phyloP scores from a whole-genome alignment of 73 alveolate genomes.

The Paramecium pentaurelia region DNA sequence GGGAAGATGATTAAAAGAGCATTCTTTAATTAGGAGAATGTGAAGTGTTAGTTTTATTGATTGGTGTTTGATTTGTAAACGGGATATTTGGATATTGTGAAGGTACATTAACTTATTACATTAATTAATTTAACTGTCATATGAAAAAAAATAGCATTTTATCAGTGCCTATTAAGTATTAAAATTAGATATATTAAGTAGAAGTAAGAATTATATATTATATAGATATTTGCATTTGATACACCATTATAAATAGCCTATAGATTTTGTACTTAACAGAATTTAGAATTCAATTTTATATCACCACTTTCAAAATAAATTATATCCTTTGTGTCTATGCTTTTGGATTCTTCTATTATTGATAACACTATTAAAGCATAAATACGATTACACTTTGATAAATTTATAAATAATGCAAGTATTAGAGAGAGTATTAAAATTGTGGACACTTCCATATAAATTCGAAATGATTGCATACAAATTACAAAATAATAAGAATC shows the following conservation, averaged over 20 bases:
- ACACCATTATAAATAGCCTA: slow-evolving; percentile 17
- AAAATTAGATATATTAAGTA: background rate
- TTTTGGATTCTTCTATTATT: background rate
- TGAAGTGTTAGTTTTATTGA: background rate
- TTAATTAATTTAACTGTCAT: slow-evolving; percentile 36
- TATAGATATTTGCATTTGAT: background rate
- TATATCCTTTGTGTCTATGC: background rate
- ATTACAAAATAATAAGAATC: background rate
- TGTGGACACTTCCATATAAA: background rate
- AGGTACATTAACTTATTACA: slow-evolving; percentile 3
- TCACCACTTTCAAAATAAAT: slow-evolving; percentile 43
- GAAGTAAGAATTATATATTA: background rate
- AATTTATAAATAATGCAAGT: background rate
- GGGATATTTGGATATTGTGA: background rate
- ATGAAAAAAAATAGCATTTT: slow-evolving; percentile 24
- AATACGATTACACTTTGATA: background rate
- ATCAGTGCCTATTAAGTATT: background rate
- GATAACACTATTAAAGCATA: background rate
- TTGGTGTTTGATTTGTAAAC: background rate
- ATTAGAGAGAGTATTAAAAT: background rate
- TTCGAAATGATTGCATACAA: background rate
- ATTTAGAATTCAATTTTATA: slow-evolving; percentile 20
- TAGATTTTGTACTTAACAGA: background rate
- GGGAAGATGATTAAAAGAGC: background rate
- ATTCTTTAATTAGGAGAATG: background rate